These are phyloP conservation scores for Amborella trichopoda DNA, from an alignment of 164 flowering plant genomes.

Conservation along the genomic window DNA sequence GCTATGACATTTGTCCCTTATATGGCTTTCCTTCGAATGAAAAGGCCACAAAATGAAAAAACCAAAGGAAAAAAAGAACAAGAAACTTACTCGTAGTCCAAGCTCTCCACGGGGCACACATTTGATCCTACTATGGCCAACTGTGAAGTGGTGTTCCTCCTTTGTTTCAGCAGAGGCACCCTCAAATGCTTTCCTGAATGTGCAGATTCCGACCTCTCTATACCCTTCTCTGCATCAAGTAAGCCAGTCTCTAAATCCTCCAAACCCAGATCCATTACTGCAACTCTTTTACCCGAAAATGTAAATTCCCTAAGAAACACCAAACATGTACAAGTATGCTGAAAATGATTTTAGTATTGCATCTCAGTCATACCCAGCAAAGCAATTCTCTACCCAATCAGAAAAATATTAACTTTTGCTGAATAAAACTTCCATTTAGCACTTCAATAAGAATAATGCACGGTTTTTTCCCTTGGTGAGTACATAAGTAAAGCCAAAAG, in stretches of 20 bases:
- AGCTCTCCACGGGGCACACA: slow-evolving; percentile 57
- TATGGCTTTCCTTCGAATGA: background rate
- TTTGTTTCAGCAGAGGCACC: slow-evolving; percentile 37
- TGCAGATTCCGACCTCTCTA: slow-evolving; percentile 18
- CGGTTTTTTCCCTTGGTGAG: no score
- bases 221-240: slow-evolving; percentile 2
- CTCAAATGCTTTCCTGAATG: slow-evolving; percentile 12
- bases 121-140: slow-evolving; percentile 74
- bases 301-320: no score
- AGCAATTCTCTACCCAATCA: no score
- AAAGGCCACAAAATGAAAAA: background rate
- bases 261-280: slow-evolving; percentile 20
- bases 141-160: slow-evolving; percentile 57
- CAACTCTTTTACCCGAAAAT: no score
- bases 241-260: slow-evolving; percentile 24
- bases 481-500: no score
- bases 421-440: no score
- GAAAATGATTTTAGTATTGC: no score
- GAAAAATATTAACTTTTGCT: no score
- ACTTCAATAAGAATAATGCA: no score
- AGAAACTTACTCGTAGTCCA: slow-evolving; percentile 60
- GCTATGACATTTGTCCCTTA: background rate
- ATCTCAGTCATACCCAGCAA: no score
- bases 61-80: background rate
- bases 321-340: no score